Base-by-base conservation (phyloP, 176 grass and related monocot genomes). In the Guadua angustifolia region DNA sequence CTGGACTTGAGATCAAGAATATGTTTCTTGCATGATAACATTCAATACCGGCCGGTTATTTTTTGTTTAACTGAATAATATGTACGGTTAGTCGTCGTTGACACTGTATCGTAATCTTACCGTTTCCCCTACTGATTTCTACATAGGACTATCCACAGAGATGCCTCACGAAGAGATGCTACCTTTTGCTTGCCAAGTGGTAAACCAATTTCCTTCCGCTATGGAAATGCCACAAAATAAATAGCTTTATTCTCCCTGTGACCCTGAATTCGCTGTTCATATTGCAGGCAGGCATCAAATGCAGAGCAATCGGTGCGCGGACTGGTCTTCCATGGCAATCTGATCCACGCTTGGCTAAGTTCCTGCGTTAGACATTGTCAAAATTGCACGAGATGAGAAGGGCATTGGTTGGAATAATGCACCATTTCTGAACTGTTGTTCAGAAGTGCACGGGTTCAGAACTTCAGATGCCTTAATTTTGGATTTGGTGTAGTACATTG, bases 131-230 rank as follows among this genome's bases (percentile, higher is more conserved):
- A 6, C 42, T 60, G 36, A 69, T 51, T 51, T 66, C 0, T 71
- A 45, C 61, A 12, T 42, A 91, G 89, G 75, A 75, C 36, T 87
- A 67, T 90, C 80, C 17, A 51, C 33, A 25, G 74, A 69, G 17
- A 84, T 87, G 80, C 61, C 84, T 36, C 42, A 69, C 0, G 75
- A 91, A 56, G 87, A 76, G 51, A 84, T 91, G 89, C 26, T 87
- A 35, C 75, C 85, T 63, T 91, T 84, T 69, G 89, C 89, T 10
- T 83, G 73, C 63, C 85, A 80, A 84, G 89, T 87, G 89, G 89
- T 91, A 90, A 79, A 52, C 22, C 71, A 50, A 38, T 44, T 47
- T 43, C 22, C 59, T 75, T 69, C 61, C 29, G 36, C 55, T 58
- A 52, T 16, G 7, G 1, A 42, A 40, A 57, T 58, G 44, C 19